Percentiles rank a stretch among this genome's conserved stretches.
These are phyloP conservation scores for Didymella pomorum DNA, from an alignment of 2,329 filamentous ascomycete genomes.

Conservation along the genomic window DNA sequence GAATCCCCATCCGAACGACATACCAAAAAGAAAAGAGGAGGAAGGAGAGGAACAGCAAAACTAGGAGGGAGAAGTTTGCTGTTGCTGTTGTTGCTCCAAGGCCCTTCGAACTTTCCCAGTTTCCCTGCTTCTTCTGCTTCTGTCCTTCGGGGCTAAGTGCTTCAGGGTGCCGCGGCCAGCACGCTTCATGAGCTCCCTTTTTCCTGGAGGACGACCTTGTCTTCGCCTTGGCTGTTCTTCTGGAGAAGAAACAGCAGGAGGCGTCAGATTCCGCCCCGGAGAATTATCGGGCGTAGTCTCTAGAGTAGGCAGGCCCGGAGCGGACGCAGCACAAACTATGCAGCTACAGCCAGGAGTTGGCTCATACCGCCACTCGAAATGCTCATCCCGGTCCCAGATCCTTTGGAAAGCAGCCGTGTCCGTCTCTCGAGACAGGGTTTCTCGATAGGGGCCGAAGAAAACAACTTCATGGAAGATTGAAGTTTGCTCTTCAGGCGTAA, in stretches of 20 bases:
- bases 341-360: not conserved
- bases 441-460: not conserved
- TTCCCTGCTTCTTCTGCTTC: not conserved
- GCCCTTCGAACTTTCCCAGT: not conserved
- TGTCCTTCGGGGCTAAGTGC: not conserved
- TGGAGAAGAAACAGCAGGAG: not conserved
- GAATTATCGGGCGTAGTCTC: not conserved
- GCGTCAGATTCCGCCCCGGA: not conserved
- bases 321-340: not conserved
- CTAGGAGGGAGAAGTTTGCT: not conserved
- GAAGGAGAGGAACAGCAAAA: constrained; percentile 3
- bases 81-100: not conserved
- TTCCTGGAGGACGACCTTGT: not conserved
- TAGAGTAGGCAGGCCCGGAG: not conserved
- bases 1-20: constrained; percentile 46
- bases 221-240: not conserved
- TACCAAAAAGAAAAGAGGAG: constrained; percentile 35
- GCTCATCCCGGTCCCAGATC: too few relatives aligned
- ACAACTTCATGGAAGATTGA: not conserved
- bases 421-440: too few relatives aligned
- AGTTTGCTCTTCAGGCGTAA: not conserved
- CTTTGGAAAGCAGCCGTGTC: not conserved
- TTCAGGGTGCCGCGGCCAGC: not conserved
- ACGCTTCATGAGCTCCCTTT: not conserved
- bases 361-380: not conserved